A percentile compares a stretch with the other conserved stretches of the same genome.
These are phyloP conservation scores for Nemania serpens DNA, from an alignment of 2,329 filamentous ascomycete genomes.

Conservation along the genomic window DNA sequence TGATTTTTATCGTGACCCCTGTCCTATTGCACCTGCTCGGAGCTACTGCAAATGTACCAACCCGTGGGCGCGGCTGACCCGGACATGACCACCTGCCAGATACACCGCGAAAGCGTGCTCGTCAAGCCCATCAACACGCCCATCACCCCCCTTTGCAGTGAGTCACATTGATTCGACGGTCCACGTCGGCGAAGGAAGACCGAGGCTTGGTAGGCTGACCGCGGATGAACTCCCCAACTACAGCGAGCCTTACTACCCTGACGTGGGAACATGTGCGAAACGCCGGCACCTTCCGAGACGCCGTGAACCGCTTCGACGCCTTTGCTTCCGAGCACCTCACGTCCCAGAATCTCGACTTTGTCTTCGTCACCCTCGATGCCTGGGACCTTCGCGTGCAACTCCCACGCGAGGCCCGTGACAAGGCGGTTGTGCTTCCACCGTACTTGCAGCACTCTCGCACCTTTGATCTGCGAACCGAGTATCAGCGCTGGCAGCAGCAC, in stretches of 20 bases:
- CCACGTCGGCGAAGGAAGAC: not conserved
- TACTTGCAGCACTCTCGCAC: conserved; percentile 98
- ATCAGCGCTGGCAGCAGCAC: conserved; percentile 97
- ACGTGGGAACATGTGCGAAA: conserved; percentile 99
- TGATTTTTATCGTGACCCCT: not conserved
- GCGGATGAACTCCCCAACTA: conserved; percentile 28
- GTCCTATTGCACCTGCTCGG: not conserved
- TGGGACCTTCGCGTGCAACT: conserved; percentile 99
- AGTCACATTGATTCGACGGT: conserved; percentile 52
- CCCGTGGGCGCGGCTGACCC: conserved; percentile 13
- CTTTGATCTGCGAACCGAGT: conserved; percentile 95
- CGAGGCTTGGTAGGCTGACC: conserved; percentile 16
- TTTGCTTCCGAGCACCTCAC: conserved; percentile 92
- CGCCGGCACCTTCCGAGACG: conserved; percentile 95
- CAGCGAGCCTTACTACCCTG: conserved; percentile 94
- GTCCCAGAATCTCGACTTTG: conserved; percentile 91
- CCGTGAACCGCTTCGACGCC: conserved; percentile 90
- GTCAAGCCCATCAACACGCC: conserved; percentile 99
- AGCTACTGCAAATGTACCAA: not conserved
- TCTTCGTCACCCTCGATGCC: conserved; percentile 96
- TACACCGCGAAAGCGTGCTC: conserved; percentile 92
- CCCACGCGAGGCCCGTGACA: conserved; percentile 95
- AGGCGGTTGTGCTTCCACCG: conserved; percentile 92
- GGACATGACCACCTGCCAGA: conserved; percentile 54
- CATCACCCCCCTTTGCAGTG: conserved; percentile 98